Evolutionary conservation across 345 rosid genomes (phyloP).

Genomic region (Eucalyptus grandis): DNA sequence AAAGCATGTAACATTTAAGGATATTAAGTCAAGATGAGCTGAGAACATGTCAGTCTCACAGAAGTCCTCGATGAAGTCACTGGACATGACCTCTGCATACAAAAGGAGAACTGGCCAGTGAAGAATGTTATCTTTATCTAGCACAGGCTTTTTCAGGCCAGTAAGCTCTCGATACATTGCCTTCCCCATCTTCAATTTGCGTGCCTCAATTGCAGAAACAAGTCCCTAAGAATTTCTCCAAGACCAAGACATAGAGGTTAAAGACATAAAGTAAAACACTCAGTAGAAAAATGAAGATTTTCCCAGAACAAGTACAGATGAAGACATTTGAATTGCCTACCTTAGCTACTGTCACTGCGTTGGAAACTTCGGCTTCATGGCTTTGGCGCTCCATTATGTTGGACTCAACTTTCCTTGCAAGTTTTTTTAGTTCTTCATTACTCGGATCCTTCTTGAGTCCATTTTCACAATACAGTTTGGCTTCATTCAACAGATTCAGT

Average conservation of each 20-base stretch:
- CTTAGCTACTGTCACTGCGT: constrained; percentile 55
- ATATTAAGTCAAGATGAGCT: constrained; percentile 81
- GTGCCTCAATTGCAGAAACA: constrained; percentile 50
- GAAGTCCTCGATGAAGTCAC: constrained; percentile 87
- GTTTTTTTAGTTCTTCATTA: constrained; percentile 67
- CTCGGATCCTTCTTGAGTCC: constrained; percentile 52
- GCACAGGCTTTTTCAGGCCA: constrained; percentile 59
- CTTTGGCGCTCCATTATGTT: constrained; percentile 49
- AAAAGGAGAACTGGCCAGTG: constrained; percentile 92
- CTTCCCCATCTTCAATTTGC: constrained; percentile 74
- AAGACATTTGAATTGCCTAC: constrained; percentile 14
- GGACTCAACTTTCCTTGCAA: constrained; percentile 33
- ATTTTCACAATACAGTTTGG: constrained; percentile 31
- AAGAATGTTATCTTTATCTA: constrained; percentile 61
- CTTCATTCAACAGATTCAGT: constrained; percentile 52
- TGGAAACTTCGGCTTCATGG: constrained; percentile 47
- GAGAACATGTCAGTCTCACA: constrained; percentile 78
- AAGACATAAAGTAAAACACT: not conserved
- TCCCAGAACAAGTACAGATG: not conserved
- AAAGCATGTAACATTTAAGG: constrained; percentile 14
- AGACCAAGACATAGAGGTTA: not conserved
- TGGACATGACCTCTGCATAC: constrained; percentile 86
- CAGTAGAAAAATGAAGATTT: not conserved
- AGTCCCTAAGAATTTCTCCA: constrained; percentile 26
- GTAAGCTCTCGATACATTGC: constrained; percentile 65